These are phyloP conservation scores for Pichia rugopelliculosa DNA, from an alignment of 805 yeast genomes.

Conservation along the genomic window DNA sequence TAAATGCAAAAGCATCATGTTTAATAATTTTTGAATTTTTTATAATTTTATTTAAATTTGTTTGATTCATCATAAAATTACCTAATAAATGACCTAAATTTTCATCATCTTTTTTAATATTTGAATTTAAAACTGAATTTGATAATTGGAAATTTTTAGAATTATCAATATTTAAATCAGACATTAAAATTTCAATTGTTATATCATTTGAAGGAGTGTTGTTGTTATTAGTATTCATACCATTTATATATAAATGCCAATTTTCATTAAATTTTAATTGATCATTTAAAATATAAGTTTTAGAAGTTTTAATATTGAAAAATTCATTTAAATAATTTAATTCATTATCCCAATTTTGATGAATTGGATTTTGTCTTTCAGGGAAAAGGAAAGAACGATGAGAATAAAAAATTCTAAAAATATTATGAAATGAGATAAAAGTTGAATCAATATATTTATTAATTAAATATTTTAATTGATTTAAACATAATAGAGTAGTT, in stretches of 20 bases:
- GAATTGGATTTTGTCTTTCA: slow-evolving; percentile 70
- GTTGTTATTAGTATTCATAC: slow-evolving; percentile 22
- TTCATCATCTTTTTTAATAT: slow-evolving; percentile 31
- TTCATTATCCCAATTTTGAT: slow-evolving; percentile 79
- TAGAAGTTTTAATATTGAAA: slow-evolving; percentile 54
- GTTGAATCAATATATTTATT: slow-evolving; percentile 34
- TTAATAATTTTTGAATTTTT: slow-evolving; percentile 16
- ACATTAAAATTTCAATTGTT: slow-evolving; percentile 87
- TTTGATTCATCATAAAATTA: slow-evolving; percentile 50
- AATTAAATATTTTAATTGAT: slow-evolving; percentile 50
- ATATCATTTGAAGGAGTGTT: slow-evolving; percentile 30
- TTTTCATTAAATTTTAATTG: slow-evolving; percentile 52
- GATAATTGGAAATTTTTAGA: slow-evolving; percentile 47
- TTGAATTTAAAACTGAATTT: background rate
- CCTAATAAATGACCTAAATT: slow-evolving; percentile 81
- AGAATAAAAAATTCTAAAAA: slow-evolving; percentile 76
- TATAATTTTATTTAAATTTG: slow-evolving; percentile 54
- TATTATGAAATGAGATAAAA: slow-evolving; percentile 20
- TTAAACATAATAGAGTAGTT: slow-evolving; percentile 73
- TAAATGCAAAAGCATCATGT: slow-evolving; percentile 84
- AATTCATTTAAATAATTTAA: slow-evolving; percentile 57
- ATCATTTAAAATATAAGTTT: slow-evolving; percentile 71
- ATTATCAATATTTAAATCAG: slow-evolving; percentile 55
- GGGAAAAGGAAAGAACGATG: slow-evolving; percentile 93
- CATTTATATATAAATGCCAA: slow-evolving; percentile 82